Conservation (phyloP, 169 alveolate species). For the Eimeria necatrix region DNA sequence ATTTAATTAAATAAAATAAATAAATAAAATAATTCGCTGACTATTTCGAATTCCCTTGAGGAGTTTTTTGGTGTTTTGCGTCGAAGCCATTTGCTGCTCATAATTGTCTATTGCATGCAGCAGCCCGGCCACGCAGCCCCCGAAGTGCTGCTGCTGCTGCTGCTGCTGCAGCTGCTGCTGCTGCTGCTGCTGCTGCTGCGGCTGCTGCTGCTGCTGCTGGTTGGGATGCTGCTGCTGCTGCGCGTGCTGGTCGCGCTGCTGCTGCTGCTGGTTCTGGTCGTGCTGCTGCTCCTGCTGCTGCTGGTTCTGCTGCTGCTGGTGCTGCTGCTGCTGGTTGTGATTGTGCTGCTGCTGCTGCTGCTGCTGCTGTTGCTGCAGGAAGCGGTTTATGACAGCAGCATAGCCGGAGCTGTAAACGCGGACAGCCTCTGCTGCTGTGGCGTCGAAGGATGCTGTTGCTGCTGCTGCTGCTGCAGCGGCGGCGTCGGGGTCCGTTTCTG, state of each 20-base stretch:
- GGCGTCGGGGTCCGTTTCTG: not conserved
- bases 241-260: not conserved
- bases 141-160: too few relatives aligned
- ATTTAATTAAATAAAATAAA: too few relatives aligned
- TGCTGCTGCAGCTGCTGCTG: too few relatives aligned
- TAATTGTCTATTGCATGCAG: not conserved
- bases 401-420: not conserved
- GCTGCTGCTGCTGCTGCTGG: too few relatives aligned
- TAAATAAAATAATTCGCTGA: not conserved
- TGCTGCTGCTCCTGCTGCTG: not conserved
- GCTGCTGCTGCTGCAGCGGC: slow-evolving; percentile 15
- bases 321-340: not conserved
- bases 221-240: slow-evolving; percentile 1
- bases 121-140: too few relatives aligned
- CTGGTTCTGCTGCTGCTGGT: not conserved
- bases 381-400: not conserved
- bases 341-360: not conserved
- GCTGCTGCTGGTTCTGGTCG: not conserved
- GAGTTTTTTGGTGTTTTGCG: not conserved
- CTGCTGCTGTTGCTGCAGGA: not conserved
- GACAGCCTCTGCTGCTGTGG: slow-evolving; percentile 1
- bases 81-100: not conserved
- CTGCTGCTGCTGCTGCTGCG: too few relatives aligned
- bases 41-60: not conserved
- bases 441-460: not conserved